Percentiles rank a stretch among this genome's conserved stretches.
phyloP scores from a whole-genome alignment of 768 basidiomycete species.

The Daedaleopsis sinensis region DNA sequence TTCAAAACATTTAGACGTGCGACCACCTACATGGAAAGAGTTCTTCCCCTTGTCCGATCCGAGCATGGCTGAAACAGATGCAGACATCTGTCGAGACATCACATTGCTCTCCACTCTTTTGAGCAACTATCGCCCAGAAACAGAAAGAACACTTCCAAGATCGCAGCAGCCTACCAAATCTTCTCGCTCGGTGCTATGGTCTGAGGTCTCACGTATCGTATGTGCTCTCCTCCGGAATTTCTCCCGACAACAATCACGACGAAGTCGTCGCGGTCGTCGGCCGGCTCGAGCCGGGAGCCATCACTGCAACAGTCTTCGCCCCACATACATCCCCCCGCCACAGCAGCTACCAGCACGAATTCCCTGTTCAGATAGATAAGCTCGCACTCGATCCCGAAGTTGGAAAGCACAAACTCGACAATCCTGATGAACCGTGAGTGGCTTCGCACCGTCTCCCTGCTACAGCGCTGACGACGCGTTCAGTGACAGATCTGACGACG shows the following conservation, averaged over 20 bases:
- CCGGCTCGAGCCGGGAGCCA: background rate
- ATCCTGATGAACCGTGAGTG: too few species aligned
- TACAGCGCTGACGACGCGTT: too few species aligned
- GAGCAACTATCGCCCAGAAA: background rate
- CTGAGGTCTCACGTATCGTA: background rate
- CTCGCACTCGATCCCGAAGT: background rate
- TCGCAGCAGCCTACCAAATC: too few species aligned
- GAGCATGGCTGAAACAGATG: background rate
- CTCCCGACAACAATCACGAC: background rate
- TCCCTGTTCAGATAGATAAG: background rate
- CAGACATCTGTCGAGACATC: background rate
- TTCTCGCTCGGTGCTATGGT: background rate
- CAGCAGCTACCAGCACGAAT: background rate
- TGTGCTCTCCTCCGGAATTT: background rate
- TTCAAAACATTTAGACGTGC: too few species aligned
- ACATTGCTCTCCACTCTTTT: background rate
- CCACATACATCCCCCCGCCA: background rate
- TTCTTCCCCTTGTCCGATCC: background rate
- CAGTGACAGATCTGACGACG: too few species aligned
- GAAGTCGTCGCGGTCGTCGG: background rate
- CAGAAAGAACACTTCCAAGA: too few species aligned
- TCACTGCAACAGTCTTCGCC: background rate
- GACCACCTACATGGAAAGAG: background rate
- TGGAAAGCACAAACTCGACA: background rate
- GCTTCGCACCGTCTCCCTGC: too few species aligned